Base-by-base conservation (phyloP, 1,139 yeast genomes). In the Lizanozyma gosingica region DNA sequence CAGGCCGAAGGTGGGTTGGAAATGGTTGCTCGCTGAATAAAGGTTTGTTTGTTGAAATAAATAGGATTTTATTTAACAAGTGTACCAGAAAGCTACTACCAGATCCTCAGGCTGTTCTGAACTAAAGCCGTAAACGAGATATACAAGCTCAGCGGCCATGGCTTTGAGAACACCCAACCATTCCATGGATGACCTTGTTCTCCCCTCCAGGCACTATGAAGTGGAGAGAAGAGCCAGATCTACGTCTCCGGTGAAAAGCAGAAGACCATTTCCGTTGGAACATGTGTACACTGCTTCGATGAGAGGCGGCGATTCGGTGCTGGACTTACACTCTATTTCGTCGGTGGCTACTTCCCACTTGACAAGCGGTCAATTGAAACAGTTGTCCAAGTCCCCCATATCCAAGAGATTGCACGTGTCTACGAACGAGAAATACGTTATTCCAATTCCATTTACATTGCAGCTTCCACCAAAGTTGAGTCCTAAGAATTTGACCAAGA, bases 371-470 rank as follows among this genome's bases (percentile, higher is more conserved):
- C 63, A 63, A 42, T 50, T 69, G 37, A 59, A 53, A 44, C 53
- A 48, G 39, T 53, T 69, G 27, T 59, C 70, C 8, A 54, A 56
- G 14, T 64, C 69, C 15, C 73, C 73, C 2, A 44, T 63, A 2
- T 62, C 72, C 4, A 62, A 56, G 38, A 57, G 61, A 37, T 53
- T 70, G 34, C 75, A 68, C 48, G 60, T 70, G 33, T 50, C 57
- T 41, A 54, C 59, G 18, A 43, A 52, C 18, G 49, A 56, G 4
- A 56, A 57, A 41, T 64, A 68, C 44, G 64, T 63, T 3, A 68
- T 69, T 33, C 75, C 76, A 4, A 65, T 70, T 36, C 76, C 76
- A 4, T 67, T 69, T 48, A 61, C 70, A 4, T 52, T 70, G 36
- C 59, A 59, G 36, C 51, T 69, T 36, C 76, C 76, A 2, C 76